Base-by-base conservation (phyloP, 192 early-diverging fungal species). In the Geranomyces variabilis region DNA sequence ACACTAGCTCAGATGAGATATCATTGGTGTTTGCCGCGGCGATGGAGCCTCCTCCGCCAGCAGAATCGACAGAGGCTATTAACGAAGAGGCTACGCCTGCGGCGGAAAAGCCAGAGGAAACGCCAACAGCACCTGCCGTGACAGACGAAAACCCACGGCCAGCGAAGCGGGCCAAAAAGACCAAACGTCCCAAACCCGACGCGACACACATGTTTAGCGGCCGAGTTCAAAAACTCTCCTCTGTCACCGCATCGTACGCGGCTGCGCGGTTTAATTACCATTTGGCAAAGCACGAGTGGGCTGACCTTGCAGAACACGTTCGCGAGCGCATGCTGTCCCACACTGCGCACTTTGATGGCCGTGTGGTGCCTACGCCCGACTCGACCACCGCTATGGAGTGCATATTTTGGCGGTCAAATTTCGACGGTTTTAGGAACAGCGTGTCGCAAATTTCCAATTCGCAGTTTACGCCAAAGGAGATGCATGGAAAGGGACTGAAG, bases 381-480 rank as follows among this genome's bases (percentile, higher is more conserved):
- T 10, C 70, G 22, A 30, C 26, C 21, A 33, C 62, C 7, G 75
- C 70, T 48, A 77, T 75, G 69, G 83, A 86, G 33, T 79, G 77
- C 48, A 68, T 86, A 4, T 83, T 78, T 57, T 86, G 85, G 85
- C 67, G 85, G 46, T 83, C 81, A 15, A 86, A 86, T 61, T 81
- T 86, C 47, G 85, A 86, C 47, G 85, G 81, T 13, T 74, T 86
- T 43, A 56, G 85, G 0, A 86, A 86, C 65, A 69, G 73, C 49
- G 68, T 86, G 1, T 74, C 75, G 15, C 69, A 71, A 10, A 77
- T 80, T 26, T 65, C 78, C 13, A 72, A 83, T 24, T 21, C 57
- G 15, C 30, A 76, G 31, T 83, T 80, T 64, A 59, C n/a, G 15
- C 69, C 65, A 33, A 66, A 62, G 36, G 59, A 76, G 55, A 59